These are phyloP conservation scores for Dittrichia graveolens DNA, from an alignment of 129 eudicot genomes.

Conservation along the genomic window DNA sequence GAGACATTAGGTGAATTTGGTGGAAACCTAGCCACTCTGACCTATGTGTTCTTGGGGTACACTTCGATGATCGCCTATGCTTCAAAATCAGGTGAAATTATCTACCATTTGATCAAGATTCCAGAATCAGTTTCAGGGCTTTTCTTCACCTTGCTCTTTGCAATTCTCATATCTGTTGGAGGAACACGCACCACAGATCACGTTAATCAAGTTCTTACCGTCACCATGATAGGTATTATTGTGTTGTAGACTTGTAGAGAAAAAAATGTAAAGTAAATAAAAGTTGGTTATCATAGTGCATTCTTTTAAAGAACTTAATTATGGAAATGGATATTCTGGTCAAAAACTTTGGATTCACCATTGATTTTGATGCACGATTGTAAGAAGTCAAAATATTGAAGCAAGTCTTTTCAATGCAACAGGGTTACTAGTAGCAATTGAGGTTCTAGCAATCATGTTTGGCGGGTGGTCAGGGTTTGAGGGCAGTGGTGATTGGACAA, in stretches of 20 bases:
- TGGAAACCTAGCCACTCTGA: constrained; percentile 61
- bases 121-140: constrained; percentile 58
- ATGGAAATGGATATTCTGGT: neutral
- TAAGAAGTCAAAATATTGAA: constrained; percentile 14
- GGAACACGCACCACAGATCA: constrained; percentile 73
- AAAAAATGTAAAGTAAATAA: too few relatives aligned
- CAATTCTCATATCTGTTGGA: constrained; percentile 59
- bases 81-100: constrained; percentile 85
- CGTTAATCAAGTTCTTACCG: constrained; percentile 79
- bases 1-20: constrained; percentile 88
- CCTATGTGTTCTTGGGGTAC: constrained; percentile 84
- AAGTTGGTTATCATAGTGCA: too few relatives aligned
- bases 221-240: constrained; percentile 61
- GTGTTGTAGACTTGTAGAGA: neutral
- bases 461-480: constrained; percentile 74
- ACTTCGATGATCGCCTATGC: constrained; percentile 76
- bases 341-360: neutral
- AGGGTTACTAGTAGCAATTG: constrained; percentile 67
- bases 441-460: constrained; percentile 55
- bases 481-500: constrained; percentile 65
- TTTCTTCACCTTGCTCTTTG: constrained; percentile 63
- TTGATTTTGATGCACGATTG: neutral
- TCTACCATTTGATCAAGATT: constrained; percentile 56
- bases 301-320: too few relatives aligned
- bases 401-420: constrained; percentile 34